Percentiles rank a stretch among this genome's conserved stretches.
These are phyloP conservation scores for Penicillium sumatraense DNA, from an alignment of 2,329 filamentous ascomycete species.

Conservation along the genomic window DNA sequence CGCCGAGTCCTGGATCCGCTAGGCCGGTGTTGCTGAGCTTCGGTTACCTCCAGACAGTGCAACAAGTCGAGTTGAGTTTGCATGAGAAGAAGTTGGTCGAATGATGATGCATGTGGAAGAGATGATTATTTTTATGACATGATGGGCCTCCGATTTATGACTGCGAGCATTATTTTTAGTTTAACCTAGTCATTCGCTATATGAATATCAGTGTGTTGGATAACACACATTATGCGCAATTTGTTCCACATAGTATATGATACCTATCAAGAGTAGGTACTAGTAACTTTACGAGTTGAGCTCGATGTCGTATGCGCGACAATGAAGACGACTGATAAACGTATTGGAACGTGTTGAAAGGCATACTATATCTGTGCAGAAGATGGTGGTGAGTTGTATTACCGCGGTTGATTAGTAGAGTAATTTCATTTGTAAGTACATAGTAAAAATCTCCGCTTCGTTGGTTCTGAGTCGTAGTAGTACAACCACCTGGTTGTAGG, in stretches of 20 bases:
- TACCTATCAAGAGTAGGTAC: not conserved
- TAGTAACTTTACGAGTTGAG: too few relatives aligned
- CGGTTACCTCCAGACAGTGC: not conserved
- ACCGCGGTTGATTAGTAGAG: too few relatives aligned
- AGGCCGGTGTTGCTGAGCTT: not conserved
- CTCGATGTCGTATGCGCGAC: too few relatives aligned
- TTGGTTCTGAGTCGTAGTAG: too few relatives aligned
- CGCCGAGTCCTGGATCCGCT: not conserved
- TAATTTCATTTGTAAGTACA: too few relatives aligned
- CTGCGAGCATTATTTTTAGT: constrained; percentile 15
- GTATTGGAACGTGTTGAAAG: too few relatives aligned
- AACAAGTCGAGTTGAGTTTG: not conserved
- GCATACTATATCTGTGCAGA: too few relatives aligned
- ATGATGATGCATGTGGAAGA: constrained; percentile 14
- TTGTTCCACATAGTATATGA: not conserved
- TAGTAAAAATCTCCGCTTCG: too few relatives aligned
- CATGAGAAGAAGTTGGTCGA: not conserved
- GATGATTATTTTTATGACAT: constrained; percentile 26
- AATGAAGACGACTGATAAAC: too few relatives aligned
- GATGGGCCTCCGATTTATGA: constrained; percentile 25
- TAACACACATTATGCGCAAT: not conserved
- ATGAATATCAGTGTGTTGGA: not conserved
- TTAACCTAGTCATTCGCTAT: constrained; percentile 26
- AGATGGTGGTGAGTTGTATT: too few relatives aligned
- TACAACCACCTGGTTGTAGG: too few relatives aligned